Conservation (phyloP, 805 yeast genomes). For the Saccharomycopsis capsularis region DNA sequence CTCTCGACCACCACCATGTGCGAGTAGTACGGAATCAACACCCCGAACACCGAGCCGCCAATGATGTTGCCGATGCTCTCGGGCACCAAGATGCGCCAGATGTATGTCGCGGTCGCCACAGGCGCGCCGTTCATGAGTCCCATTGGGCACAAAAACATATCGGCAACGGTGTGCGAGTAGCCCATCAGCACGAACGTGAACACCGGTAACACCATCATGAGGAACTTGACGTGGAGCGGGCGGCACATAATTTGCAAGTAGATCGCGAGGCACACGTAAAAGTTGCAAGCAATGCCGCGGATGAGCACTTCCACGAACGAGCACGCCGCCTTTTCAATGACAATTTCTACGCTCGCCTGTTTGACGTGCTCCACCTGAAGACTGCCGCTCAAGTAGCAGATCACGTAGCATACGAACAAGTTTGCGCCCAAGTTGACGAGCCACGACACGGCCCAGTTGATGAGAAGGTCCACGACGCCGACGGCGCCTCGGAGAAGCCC, state of each 20-base stretch:
- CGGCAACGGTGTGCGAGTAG: constrained; percentile 76
- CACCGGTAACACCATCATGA: constrained; percentile 59
- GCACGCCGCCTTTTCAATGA: constrained; percentile 36
- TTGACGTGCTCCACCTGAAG: constrained; percentile 36
- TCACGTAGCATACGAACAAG: constrained; percentile 58
- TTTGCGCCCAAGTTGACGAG: constrained; percentile 58
- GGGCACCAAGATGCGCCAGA: constrained; percentile 70
- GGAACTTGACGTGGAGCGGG: constrained; percentile 68
- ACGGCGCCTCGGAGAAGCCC: constrained; percentile 68
- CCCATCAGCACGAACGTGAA: constrained; percentile 77
- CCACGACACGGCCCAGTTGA: constrained; percentile 65
- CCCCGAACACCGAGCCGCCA: constrained; percentile 68
- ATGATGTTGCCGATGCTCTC: constrained; percentile 68
- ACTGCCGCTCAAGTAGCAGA: constrained; percentile 51
- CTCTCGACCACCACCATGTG: constrained; percentile 67
- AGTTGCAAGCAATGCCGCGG: constrained; percentile 72
- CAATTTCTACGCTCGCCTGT: constrained; percentile 41
- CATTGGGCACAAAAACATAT: constrained; percentile 61
- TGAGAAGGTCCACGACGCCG: constrained; percentile 49
- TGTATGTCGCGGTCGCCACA: constrained; percentile 52
- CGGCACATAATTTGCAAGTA: constrained; percentile 72
- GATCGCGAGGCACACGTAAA: constrained; percentile 67
- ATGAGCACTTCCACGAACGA: constrained; percentile 58
- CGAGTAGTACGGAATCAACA: constrained; percentile 62
- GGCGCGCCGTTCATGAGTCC: constrained; percentile 60